These are phyloP conservation scores for Clohesyomyces aquaticus DNA, from an alignment of 495 filamentous ascomycete species.

Conservation along the genomic window DNA sequence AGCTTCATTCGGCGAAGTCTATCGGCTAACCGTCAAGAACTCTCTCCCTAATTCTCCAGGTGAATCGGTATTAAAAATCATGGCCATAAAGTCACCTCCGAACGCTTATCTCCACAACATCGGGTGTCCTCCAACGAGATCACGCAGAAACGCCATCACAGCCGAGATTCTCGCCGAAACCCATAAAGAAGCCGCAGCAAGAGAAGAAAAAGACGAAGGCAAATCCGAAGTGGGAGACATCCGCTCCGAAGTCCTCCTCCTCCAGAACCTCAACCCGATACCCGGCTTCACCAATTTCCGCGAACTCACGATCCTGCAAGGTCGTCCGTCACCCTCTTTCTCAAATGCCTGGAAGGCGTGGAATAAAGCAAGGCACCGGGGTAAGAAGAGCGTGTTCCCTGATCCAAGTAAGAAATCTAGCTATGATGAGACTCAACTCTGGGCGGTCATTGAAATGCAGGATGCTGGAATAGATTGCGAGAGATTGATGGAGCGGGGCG, in stretches of 20 bases:
- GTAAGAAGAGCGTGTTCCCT: conserved; percentile 61
- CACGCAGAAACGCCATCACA: conserved; percentile 16
- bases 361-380: conserved; percentile 61
- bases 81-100: conserved; percentile 49
- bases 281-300: conserved; percentile 94
- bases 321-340: conserved; percentile 65
- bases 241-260: conserved; percentile 70
- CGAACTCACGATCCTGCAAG: conserved; percentile 72
- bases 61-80: conserved; percentile 51
- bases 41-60: conserved; percentile 45
- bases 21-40: conserved; percentile 58
- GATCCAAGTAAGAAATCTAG: conserved; percentile 60
- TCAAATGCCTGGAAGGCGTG: conserved; percentile 65
- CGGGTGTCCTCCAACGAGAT: background rate
- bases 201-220: conserved; percentile 27
- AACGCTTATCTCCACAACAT: conserved; percentile 16
- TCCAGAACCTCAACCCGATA: conserved; percentile 74
- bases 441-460: conserved; percentile 83
- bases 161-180: conserved; percentile 46
- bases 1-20: conserved; percentile 71
- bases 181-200: conserved; percentile 30
- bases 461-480: conserved; percentile 83
- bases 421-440: conserved; percentile 63
- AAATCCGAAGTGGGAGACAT: conserved; percentile 59
- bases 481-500: conserved; percentile 55